Evolutionary conservation across 1,284 basidiomycete genomes (phyloP).

Genomic region (Sutorius eximius): DNA sequence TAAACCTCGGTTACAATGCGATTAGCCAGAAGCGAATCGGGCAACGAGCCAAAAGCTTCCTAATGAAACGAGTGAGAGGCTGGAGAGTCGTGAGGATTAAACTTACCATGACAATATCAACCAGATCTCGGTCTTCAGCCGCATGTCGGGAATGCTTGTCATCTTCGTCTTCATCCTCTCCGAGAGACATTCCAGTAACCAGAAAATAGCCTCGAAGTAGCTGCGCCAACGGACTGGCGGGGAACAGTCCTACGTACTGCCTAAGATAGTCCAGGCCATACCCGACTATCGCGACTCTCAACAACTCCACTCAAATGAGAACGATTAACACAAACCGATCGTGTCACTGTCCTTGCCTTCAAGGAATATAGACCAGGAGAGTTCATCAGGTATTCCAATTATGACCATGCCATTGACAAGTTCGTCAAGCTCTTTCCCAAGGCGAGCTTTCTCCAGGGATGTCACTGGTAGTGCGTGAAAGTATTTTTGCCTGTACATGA

Average conservation of each 20-base stretch:
- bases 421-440: slow-evolving; percentile 65
- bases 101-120: slow-evolving; percentile 56
- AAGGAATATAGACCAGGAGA: slow-evolving; percentile 79
- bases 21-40: slow-evolving; percentile 70
- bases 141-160: slow-evolving; percentile 34
- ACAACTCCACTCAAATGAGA: background rate
- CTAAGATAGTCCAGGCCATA: slow-evolving; percentile 66
- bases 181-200: slow-evolving; percentile 55
- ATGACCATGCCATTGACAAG: slow-evolving; percentile 74
- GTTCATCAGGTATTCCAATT: slow-evolving; percentile 70
- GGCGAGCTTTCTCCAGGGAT: slow-evolving; percentile 45
- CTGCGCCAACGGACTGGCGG: slow-evolving; percentile 52
- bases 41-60: slow-evolving; percentile 58
- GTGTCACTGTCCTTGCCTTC: slow-evolving; percentile 75
- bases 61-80: slow-evolving; percentile 29
- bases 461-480: slow-evolving; percentile 55
- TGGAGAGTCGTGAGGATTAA: background rate
- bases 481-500: slow-evolving; percentile 60
- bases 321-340: slow-evolving; percentile 51
- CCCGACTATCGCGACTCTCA: slow-evolving; percentile 44
- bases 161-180: slow-evolving; percentile 45
- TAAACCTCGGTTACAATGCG: slow-evolving; percentile 76
- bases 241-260: slow-evolving; percentile 72
- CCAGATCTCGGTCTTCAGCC: slow-evolving; percentile 43
- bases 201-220: slow-evolving; percentile 71